These are phyloP conservation scores for Ophiobolus disseminans DNA, from an alignment of 2,329 filamentous ascomycete species.

Conservation along the genomic window DNA sequence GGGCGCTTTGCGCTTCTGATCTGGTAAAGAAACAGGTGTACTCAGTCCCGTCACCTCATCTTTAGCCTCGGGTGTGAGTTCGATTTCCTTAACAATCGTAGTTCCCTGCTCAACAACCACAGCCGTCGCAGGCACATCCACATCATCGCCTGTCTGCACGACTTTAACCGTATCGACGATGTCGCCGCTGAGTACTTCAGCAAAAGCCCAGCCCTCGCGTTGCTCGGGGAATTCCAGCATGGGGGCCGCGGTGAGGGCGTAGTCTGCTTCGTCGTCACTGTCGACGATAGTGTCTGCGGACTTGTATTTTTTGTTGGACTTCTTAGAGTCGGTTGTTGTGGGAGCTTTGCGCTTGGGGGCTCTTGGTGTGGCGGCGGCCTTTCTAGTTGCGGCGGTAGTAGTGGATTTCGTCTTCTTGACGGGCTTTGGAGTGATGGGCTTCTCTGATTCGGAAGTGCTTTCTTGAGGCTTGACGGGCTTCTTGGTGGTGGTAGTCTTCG, in stretches of 20 bases:
- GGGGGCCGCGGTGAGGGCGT: background rate
- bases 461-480: no score
- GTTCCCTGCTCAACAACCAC: conserved; percentile 3
- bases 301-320: conserved; percentile 1
- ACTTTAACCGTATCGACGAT: background rate
- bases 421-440: background rate
- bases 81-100: background rate
- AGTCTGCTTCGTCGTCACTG: conserved; percentile 4
- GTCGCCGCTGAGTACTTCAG: background rate
- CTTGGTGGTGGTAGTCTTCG: background rate
- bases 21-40: background rate
- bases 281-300: background rate
- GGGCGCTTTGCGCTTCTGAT: background rate
- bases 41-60: background rate
- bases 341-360: background rate
- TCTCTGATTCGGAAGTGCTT: no score
- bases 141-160: conserved; percentile 1
- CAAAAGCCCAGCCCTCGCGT: background rate
- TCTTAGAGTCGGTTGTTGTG: background rate
- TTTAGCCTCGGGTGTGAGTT: background rate
- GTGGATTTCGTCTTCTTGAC: background rate
- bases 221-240: background rate
- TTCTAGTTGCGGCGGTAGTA: background rate
- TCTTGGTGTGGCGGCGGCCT: background rate
- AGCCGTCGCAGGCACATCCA: background rate